phyloP scores from a whole-genome alignment of 306 rosid genomes.

The Herpetospermum pedunculosum region DNA sequence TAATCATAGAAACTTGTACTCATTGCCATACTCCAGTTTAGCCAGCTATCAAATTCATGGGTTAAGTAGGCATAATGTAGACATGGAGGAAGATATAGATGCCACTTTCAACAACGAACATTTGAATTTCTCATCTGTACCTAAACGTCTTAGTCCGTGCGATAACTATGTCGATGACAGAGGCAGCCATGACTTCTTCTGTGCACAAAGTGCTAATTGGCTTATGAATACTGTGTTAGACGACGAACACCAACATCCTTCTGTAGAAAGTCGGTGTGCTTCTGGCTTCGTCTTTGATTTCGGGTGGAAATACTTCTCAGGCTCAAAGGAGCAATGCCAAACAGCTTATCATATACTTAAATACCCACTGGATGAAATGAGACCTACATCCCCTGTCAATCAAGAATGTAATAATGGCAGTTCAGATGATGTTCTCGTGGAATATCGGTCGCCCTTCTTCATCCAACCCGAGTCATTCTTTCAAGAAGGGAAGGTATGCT shows the following conservation, averaged over 20 bases:
- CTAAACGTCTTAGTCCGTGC: slow-evolving; percentile 16
- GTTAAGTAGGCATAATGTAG: slow-evolving; percentile 21
- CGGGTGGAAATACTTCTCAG: slow-evolving; percentile 21
- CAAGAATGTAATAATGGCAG: slow-evolving; percentile 1
- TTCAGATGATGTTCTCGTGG: not conserved
- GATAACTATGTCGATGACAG: slow-evolving; percentile 17
- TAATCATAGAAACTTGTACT: slow-evolving; percentile 16
- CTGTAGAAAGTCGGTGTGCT: slow-evolving; percentile 25
- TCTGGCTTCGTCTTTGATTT: slow-evolving; percentile 25
- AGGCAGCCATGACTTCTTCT: slow-evolving; percentile 18
- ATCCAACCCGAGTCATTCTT: slow-evolving; percentile 1
- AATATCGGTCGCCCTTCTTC: not conserved
- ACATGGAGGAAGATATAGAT: slow-evolving; percentile 20
- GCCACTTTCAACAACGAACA: slow-evolving; percentile 23
- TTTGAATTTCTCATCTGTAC: slow-evolving; percentile 21
- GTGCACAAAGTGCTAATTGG: slow-evolving; percentile 25
- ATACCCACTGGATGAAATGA: slow-evolving; percentile 19
- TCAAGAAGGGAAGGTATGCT: not conserved
- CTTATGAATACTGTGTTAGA: slow-evolving; percentile 18
- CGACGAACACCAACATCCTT: slow-evolving; percentile 16
- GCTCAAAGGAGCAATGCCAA: slow-evolving; percentile 18
- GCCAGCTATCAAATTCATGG: slow-evolving; percentile 22
- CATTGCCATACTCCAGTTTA: slow-evolving; percentile 21
- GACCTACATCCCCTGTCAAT: slow-evolving; percentile 15
- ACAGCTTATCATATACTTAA: slow-evolving; percentile 22